Base-by-base conservation (phyloP, 2,329 filamentous ascomycete genomes). In the Coniella vitis region DNA sequence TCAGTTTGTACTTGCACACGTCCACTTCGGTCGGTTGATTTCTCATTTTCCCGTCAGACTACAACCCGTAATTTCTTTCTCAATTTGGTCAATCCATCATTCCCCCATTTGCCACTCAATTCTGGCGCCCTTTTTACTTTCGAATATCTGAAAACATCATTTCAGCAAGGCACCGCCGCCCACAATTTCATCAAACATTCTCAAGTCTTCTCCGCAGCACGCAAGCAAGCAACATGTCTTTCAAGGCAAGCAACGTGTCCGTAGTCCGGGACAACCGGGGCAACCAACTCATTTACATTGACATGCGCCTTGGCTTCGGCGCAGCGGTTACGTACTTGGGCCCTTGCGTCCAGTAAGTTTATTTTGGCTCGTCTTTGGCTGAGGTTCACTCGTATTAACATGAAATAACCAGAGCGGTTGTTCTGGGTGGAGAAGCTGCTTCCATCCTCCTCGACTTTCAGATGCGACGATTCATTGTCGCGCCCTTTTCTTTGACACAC, bases 331-430 rank as follows among this genome's bases (percentile, higher is more conserved):
- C 36, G 3, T 7, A 10, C 7, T 7, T 36, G 14, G 46, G 31
- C 3, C 45, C 45, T 8, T 29, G 31, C 10, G 38, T 48, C 17
- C 49, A 52, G 49, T 52, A 32, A 41, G 49, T 34, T 7, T 4
- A 9, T 7, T 7, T 4, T 19, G 3, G 34, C n/a, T 14, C 7
- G 25, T 22, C 3, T 4, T 2, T 29, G n/a, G 12, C 3, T 5
- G 25, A 5, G 25, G 25, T 10, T 29, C 10, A 5, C 5, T 5
- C 25, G 10, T 29, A 29, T 10, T 3, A 16, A 45, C 36, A 36
- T 10, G 8, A 13, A 10, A 32, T 12, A 21, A 32, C 17, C 14
- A 39, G 20, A n/a, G 38, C 4, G 25, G n/a, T 12, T 8, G 21
- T 20, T 16, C 13, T 52, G 29, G 32, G 22, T n/a, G 49, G 49